A percentile compares a stretch with the other conserved stretches of the same genome.
Evolutionary conservation across 129 eudicot genomes (phyloP).

Genomic region (Pittosporum tobira): DNA sequence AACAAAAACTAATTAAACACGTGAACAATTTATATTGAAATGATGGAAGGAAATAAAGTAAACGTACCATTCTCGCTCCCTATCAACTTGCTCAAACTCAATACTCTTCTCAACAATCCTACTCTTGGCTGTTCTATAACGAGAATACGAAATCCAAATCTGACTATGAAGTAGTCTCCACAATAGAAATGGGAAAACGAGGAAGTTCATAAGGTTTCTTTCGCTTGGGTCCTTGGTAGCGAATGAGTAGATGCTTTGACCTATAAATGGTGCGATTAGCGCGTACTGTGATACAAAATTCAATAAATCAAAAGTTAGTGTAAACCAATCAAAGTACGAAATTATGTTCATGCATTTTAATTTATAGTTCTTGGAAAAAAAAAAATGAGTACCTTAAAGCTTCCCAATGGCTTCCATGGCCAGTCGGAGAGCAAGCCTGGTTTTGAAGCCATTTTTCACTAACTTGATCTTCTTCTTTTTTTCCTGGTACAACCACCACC

Average conservation of each 20-base stretch:
- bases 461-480: too few species aligned
- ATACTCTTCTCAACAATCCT: slow-evolving; percentile 48
- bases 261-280: slow-evolving; percentile 41
- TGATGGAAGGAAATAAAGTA: too few species aligned
- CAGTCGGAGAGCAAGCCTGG: slow-evolving; percentile 32
- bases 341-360: too few species aligned
- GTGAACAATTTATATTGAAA: too few species aligned
- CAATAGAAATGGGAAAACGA: slow-evolving; percentile 32
- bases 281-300: slow-evolving; percentile 30
- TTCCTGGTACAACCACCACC: too few species aligned
- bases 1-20: too few species aligned
- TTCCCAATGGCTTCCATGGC: slow-evolving; percentile 33
- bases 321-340: neutral
- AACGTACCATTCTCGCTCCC: slow-evolving; percentile 56
- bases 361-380: too few species aligned
- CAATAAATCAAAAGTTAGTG: slow-evolving; percentile 1
- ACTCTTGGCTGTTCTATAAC: slow-evolving; percentile 48
- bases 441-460: slow-evolving; percentile 28
- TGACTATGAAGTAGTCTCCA: slow-evolving; percentile 43
- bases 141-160: slow-evolving; percentile 53
- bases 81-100: slow-evolving; percentile 70
- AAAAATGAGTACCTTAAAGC: slow-evolving; percentile 15
- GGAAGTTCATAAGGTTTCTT: slow-evolving; percentile 14
- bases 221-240: slow-evolving; percentile 18
- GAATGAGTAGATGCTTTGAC: slow-evolving; percentile 26